Evolutionary conservation across 1,284 basidiomycete genomes (phyloP).

Genomic region (Stereum hirsutum): DNA sequence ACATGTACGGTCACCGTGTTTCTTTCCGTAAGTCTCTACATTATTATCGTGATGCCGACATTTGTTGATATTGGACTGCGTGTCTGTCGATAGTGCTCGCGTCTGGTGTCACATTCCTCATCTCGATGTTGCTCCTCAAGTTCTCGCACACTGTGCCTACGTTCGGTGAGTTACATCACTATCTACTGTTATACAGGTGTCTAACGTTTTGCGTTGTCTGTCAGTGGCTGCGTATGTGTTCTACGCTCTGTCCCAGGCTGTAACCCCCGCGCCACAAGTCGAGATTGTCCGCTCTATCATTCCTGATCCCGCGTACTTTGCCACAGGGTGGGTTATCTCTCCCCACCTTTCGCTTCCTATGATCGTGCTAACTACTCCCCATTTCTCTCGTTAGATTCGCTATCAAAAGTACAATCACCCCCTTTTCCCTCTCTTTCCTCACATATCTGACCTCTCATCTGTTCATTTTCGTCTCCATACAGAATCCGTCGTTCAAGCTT

Average conservation of each 20-base stretch:
- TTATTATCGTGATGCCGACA: neutral
- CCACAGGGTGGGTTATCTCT: neutral
- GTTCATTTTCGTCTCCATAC: neutral
- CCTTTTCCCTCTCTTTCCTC: too few relatives aligned
- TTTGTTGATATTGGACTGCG: neutral
- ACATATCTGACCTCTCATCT: neutral
- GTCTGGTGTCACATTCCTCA: neutral
- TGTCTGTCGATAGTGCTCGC: neutral
- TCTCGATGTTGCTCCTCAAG: neutral
- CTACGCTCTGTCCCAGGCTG: neutral
- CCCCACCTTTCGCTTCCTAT: neutral
- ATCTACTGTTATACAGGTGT: neutral
- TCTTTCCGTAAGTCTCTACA: neutral
- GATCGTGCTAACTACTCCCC: neutral
- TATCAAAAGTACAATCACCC: neutral
- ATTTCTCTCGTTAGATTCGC: too few relatives aligned
- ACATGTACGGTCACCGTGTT: neutral
- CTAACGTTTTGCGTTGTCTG: neutral
- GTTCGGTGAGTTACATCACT: neutral
- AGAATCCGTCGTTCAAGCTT: neutral
- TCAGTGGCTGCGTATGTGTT: neutral
- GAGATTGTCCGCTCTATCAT: neutral
- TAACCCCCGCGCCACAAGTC: neutral
- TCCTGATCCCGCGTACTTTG: neutral
- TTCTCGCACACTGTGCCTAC: neutral